Conservation (phyloP, 2,329 filamentous ascomycete genomes). For the Alternaria postmessia region DNA sequence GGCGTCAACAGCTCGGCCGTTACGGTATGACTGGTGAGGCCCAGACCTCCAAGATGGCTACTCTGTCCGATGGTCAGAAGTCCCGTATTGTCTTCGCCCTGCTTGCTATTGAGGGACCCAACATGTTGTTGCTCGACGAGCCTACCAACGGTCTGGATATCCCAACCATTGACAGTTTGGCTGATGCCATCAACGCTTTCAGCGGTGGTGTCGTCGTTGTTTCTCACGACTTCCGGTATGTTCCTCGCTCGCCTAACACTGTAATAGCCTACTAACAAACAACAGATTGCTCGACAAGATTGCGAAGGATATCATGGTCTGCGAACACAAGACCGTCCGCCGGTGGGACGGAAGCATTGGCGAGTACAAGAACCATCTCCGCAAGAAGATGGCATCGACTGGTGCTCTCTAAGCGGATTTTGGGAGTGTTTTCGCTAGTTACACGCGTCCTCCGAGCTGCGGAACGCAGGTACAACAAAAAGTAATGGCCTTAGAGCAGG, state of each 20-base stretch:
- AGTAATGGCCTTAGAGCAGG: slow-evolving; percentile 43
- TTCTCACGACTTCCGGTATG: slow-evolving; percentile 97
- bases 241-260: slow-evolving; percentile 3
- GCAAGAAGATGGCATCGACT: slow-evolving; percentile 95
- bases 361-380: slow-evolving; percentile 97
- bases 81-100: slow-evolving; percentile 97
- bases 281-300: slow-evolving; percentile 95
- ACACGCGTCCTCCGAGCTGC: slow-evolving; percentile 38
- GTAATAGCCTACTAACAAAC: slow-evolving; percentile 45
- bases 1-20: slow-evolving; percentile 94
- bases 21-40: slow-evolving; percentile 93
- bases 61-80: slow-evolving; percentile 96
- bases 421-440: slow-evolving; percentile 29
- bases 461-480: slow-evolving; percentile 32
- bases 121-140: slow-evolving; percentile 98
- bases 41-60: slow-evolving; percentile 97
- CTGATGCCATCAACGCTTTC: slow-evolving; percentile 96
- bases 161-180: slow-evolving; percentile 95
- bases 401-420: slow-evolving; percentile 75
- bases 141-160: slow-evolving; percentile 99
- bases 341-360: slow-evolving; percentile 89
- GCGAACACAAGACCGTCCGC: slow-evolving; percentile 94
- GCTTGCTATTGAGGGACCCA: slow-evolving; percentile 91
- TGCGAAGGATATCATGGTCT: slow-evolving; percentile 99
- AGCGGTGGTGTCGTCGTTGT: slow-evolving; percentile 97